These are phyloP conservation scores for Termitomyces sp. DNA, from an alignment of 768 basidiomycete species.

Conservation along the genomic window DNA sequence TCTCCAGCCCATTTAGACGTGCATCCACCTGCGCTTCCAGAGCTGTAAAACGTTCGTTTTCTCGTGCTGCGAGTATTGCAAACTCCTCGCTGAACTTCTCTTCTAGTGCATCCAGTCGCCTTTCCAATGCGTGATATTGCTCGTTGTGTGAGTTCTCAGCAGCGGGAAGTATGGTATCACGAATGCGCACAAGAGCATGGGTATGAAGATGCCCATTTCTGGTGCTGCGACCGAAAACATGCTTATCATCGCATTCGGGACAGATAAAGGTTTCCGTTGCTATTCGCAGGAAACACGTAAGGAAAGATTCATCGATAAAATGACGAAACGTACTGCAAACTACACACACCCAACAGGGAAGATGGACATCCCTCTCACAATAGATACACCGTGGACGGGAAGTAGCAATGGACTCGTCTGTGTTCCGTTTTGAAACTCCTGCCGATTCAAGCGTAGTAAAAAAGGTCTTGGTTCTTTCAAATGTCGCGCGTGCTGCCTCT, in stretches of 20 bases:
- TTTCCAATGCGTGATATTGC: conserved; percentile 21
- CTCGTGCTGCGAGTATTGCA: conserved; percentile 15
- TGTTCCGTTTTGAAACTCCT: background rate
- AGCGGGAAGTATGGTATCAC: conserved; percentile 14
- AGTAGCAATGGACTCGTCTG: background rate
- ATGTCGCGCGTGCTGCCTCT: conserved; percentile 17
- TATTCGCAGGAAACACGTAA: conserved; percentile 4
- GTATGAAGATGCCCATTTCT: conserved; percentile 7
- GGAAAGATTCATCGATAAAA: background rate
- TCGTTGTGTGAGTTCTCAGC: conserved; percentile 20
- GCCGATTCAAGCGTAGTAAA: conserved; percentile 19
- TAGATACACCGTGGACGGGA: conserved; percentile 8
- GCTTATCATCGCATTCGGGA: conserved; percentile 21
- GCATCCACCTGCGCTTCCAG: conserved; percentile 20
- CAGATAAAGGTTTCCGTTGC: conserved; percentile 28
- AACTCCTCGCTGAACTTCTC: conserved; percentile 22
- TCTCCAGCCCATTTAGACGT: conserved; percentile 7
- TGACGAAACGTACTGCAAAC: conserved; percentile 9
- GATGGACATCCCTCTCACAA: conserved; percentile 12
- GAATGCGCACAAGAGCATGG: conserved; percentile 25
- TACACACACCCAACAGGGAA: conserved; percentile 18
- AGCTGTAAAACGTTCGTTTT: conserved; percentile 20
- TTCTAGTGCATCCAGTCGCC: conserved; percentile 22
- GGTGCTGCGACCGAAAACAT: background rate
- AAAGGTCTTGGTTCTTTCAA: conserved; percentile 20